Percentiles rank a stretch among this genome's conserved stretches.
Evolutionary conservation across 495 filamentous ascomycete genomes (phyloP).

Genomic region (Xylaria scruposa): DNA sequence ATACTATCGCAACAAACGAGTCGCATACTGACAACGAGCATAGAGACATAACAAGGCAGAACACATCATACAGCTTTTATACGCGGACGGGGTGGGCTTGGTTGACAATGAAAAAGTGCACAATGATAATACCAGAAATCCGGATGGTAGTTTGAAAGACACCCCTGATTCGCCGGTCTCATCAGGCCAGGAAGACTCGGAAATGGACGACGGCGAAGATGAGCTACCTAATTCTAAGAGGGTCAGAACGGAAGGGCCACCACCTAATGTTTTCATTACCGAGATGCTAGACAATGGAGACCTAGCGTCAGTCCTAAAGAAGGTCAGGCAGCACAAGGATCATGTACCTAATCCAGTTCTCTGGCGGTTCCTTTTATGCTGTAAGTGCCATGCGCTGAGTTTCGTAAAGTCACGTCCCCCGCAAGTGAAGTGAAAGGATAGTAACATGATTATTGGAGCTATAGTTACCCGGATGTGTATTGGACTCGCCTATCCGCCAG

Average conservation of each 20-base stretch:
- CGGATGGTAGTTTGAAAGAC: not conserved
- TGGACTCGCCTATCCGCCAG: conserved; percentile 18
- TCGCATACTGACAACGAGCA: not conserved
- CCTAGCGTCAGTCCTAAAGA: not conserved
- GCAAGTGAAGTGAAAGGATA: not conserved
- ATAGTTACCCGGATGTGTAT: conserved; percentile 25
- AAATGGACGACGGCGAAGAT: not conserved
- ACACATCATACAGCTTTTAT: conserved; percentile 19
- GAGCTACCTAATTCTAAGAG: not conserved
- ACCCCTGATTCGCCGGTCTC: not conserved
- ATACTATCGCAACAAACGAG: not conserved
- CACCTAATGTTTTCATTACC: conserved; percentile 5
- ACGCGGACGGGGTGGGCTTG: not conserved
- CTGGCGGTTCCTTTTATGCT: conserved; percentile 16
- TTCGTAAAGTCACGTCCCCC: too few relatives aligned
- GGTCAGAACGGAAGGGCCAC: not conserved
- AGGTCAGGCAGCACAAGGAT: not conserved
- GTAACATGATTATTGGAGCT: not conserved
- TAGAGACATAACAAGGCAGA: conserved; percentile 6
- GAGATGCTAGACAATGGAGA: conserved; percentile 23
- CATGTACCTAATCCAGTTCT: conserved; percentile 7
- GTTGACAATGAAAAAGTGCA: not conserved
- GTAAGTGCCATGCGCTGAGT: not conserved
- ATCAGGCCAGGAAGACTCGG: not conserved
- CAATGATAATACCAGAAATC: not conserved